Base-by-base conservation (phyloP, 345 rosid species). In the Populus tremula region DNA sequence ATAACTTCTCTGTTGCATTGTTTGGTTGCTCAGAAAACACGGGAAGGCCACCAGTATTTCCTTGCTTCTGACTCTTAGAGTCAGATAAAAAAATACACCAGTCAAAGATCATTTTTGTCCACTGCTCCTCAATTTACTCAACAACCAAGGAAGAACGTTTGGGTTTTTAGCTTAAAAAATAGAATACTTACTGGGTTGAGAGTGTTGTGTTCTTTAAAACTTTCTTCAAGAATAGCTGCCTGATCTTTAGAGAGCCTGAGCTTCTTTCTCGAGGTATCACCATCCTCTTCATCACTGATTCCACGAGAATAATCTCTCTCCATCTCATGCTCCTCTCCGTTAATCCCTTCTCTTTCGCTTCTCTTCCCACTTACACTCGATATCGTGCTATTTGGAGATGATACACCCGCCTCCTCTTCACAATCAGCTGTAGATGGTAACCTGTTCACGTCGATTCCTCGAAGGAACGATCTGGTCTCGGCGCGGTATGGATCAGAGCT, bases 181-280 rank as follows among this genome's bases (percentile, higher is more conserved):
- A 50, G 12, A 21, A 18, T 10, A 87, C 89, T 84, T 88, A 95
- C 99, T 3, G 98, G 99, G 76, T 94, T 96, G 69, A 96, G 99
- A 80, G 99, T 96, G 84, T 82, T 92, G 82, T 96, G 93, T 49
- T 96, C 98, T 71, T 92, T 94, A 77, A 96, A 96, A 86, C 90
- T 94, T 65, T 92, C 98, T 82, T 96, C 99, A 5, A 96, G 94
- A 81, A 91, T 84, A 68, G 96, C 94, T 62, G 99, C 90, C 86
- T 96, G 99, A 76, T 92, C 98, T 87, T 91, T 94, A 7, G 98
- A 90, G 13, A 96, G 86, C 81, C 99, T 86, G 59, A 96, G 97
- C 76, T 96, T 96, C 88, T 96, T 96, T 72, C 98, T 90, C 2
- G 94, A 96, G 62, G 83, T 90, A 33, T 94, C 98, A 8, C 98